Percentiles rank a stretch among this genome's conserved stretches.
Evolutionary conservation across 148 eudicot species (phyloP).

Genomic region (Camellia granthamiana): DNA sequence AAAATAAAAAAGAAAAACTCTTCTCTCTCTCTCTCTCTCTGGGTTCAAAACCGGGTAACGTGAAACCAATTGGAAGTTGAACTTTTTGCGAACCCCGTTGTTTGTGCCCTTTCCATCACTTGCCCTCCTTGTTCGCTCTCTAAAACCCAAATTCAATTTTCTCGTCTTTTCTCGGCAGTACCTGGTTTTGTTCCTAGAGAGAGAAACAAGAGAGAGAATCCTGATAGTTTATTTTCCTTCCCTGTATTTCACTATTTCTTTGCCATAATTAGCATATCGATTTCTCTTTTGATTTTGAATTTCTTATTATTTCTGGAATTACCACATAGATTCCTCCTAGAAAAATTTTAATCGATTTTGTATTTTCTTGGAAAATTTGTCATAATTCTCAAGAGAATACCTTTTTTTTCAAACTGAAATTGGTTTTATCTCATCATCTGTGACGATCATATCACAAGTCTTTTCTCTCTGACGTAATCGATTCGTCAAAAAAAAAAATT

Average conservation of each 20-base stretch:
- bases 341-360: no score
- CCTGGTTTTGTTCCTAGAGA: conserved; percentile 20
- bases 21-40: neutral
- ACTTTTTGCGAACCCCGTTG: conserved; percentile 19
- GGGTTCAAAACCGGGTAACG: neutral
- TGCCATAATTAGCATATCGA: conserved; percentile 13
- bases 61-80: neutral
- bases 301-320: neutral
- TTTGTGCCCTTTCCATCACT: conserved; percentile 21
- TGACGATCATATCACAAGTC: neutral
- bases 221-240: neutral
- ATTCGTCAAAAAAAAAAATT: neutral
- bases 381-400: neutral
- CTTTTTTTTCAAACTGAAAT: neutral
- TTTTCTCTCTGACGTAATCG: conserved; percentile 6
- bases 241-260: conserved; percentile 3
- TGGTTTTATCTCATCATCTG: conserved; percentile 13
- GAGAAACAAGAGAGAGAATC: conserved; percentile 13
- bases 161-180: conserved; percentile 7
- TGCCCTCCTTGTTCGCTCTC: conserved; percentile 15
- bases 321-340: neutral
- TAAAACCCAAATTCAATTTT: neutral
- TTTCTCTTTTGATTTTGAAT: neutral
- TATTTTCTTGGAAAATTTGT: neutral
- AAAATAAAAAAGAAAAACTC: neutral